Percentiles rank a stretch among this genome's conserved stretches.
These are phyloP conservation scores for Spergularia marina DNA, from an alignment of 148 eudicot species.

Conservation along the genomic window DNA sequence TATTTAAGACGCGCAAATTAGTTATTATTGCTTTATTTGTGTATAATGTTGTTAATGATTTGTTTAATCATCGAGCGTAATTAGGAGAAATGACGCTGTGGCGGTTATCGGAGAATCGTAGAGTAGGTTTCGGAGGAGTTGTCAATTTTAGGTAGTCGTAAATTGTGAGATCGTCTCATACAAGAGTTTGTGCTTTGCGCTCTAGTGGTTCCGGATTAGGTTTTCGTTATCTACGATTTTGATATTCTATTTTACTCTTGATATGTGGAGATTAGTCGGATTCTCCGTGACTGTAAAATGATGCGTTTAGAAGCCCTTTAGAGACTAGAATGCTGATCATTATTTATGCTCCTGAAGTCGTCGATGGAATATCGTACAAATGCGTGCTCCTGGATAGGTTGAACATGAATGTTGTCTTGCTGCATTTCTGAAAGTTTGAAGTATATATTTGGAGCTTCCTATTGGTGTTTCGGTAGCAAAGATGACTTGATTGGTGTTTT, in stretches of 20 bases:
- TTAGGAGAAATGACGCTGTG: not conserved
- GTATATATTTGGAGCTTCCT: not conserved
- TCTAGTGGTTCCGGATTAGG: not conserved
- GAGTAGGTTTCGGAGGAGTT: not conserved
- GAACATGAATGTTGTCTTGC: not conserved
- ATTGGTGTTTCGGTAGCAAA: not conserved
- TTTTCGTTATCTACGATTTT: not conserved
- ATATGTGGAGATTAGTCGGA: not conserved
- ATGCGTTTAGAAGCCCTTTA: not conserved
- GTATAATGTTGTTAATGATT: not conserved
- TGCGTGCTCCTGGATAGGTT: not conserved
- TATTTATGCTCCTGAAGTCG: not conserved
- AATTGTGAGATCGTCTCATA: not conserved
- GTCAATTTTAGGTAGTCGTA: not conserved
- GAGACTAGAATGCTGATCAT: not conserved
- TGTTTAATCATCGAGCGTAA: not conserved
- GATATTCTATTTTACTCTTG: conserved; percentile 3
- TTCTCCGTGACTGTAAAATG: not conserved
- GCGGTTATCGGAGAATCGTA: too few species aligned
- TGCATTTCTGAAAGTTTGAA: not conserved
- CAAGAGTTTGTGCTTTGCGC: not conserved
- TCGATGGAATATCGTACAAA: not conserved
- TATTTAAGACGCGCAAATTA: not conserved
- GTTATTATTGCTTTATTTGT: not conserved
- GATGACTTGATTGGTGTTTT: not conserved